Conservation (phyloP, 192 early-diverging fungal genomes). For the Backusella morwellensis region DNA sequence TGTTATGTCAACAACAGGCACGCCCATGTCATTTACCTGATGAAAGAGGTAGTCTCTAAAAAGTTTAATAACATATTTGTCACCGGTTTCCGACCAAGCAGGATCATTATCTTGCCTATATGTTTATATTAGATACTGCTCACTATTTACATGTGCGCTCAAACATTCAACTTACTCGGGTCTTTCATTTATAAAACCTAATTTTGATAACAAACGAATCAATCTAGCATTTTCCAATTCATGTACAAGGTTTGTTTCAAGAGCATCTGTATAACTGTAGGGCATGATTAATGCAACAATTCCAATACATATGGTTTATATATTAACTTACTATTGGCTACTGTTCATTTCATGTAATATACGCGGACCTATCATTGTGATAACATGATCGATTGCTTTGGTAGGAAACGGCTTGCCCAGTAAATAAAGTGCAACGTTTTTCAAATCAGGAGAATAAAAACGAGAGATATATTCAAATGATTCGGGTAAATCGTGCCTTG, state of each 20-base stretch:
- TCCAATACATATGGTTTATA: not conserved
- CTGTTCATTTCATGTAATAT: constrained; percentile 78
- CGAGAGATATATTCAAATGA: constrained; percentile 77
- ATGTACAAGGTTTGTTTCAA: constrained; percentile 60
- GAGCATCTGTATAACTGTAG: constrained; percentile 24
- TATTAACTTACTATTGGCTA: constrained; percentile 49
- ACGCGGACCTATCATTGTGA: constrained; percentile 73
- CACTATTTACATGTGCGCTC: not conserved
- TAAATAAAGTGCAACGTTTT: constrained; percentile 78
- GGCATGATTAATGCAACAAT: not conserved
- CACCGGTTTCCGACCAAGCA: constrained; percentile 97
- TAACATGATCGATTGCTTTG: constrained; percentile 78
- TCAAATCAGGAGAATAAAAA: constrained; percentile 76
- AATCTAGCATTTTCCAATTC: constrained; percentile 94
- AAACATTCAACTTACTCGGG: constrained; percentile 40
- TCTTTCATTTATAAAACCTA: constrained; percentile 91
- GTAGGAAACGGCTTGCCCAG: constrained; percentile 69
- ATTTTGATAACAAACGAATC: constrained; percentile 83
- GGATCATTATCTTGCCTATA: constrained; percentile 82
- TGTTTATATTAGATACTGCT: not conserved
- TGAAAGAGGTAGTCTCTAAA: constrained; percentile 99
- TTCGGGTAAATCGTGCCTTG: constrained; percentile 69
- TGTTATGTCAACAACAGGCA: constrained; percentile 84
- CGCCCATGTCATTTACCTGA: constrained; percentile 82
- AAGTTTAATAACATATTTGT: constrained; percentile 95